A percentile compares a stretch with the other conserved stretches of the same genome.
Conservation (phyloP, 108 stramenopile genomes). For the Nitzschia sp. region DNA sequence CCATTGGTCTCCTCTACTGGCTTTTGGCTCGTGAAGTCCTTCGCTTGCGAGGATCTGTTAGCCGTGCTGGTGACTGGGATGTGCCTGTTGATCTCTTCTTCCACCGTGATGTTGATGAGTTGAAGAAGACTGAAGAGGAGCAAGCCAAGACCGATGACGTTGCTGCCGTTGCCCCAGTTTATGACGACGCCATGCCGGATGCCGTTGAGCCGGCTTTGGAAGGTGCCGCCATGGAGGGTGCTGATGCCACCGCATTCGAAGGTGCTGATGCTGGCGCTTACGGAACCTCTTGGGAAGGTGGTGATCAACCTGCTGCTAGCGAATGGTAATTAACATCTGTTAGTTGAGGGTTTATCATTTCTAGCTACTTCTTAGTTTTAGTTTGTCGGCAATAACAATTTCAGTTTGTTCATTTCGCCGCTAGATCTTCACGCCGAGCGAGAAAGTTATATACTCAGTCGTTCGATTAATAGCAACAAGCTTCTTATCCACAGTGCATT, state of each 20-base stretch:
- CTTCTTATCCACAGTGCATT: neutral
- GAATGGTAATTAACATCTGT: conserved; percentile 49
- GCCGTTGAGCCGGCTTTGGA: conserved; percentile 11
- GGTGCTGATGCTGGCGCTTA: conserved; percentile 38
- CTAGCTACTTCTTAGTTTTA: too few species aligned
- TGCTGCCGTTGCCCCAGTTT: conserved; percentile 58
- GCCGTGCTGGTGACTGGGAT: conserved; percentile 91
- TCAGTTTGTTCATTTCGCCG: too few species aligned
- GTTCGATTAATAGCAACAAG: neutral
- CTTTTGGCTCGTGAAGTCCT: conserved; percentile 98
- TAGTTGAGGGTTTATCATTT: neutral
- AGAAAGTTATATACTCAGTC: neutral
- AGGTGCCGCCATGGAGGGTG: conserved; percentile 27
- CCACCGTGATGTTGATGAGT: conserved; percentile 99
- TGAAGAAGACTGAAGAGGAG: conserved; percentile 98
- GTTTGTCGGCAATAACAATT: too few species aligned
- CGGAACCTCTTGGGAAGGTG: conserved; percentile 52
- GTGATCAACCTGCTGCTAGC: conserved; percentile 39
- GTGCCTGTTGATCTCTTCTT: conserved; percentile 99
- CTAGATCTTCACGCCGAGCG: too few species aligned
- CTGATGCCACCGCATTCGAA: conserved; percentile 45
- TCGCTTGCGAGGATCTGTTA: conserved; percentile 95
- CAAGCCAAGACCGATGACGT: conserved; percentile 87
- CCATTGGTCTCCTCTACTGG: conserved; percentile 99
- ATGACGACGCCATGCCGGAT: conserved; percentile 57